Percentiles rank a stretch among this genome's conserved stretches.
Conservation (phyloP, 768 basidiomycete species). For the Boletellus ananiceps region DNA sequence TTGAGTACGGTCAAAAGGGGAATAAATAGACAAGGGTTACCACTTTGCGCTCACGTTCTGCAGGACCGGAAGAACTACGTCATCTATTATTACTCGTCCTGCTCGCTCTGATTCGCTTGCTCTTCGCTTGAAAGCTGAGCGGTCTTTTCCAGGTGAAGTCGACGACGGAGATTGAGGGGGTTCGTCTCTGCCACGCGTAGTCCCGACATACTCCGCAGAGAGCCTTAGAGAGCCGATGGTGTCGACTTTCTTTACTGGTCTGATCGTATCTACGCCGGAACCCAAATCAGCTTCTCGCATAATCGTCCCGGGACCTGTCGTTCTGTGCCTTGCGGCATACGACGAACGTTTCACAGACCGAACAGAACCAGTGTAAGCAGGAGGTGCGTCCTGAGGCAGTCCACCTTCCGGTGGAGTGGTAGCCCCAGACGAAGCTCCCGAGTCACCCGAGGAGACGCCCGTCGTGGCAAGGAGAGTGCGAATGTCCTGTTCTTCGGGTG, state of each 20-base stretch:
- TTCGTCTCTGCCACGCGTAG: conserved; percentile 51
- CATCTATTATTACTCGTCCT: conserved; percentile 68
- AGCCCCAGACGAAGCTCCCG: conserved; percentile 33
- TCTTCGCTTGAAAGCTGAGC: conserved; percentile 42
- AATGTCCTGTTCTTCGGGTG: conserved; percentile 39
- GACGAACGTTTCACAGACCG: conserved; percentile 65
- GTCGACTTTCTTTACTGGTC: conserved; percentile 91
- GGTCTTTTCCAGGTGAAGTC: conserved; percentile 42
- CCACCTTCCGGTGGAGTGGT: conserved; percentile 32
- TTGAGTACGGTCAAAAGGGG: conserved; percentile 6
- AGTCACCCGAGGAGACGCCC: conserved; percentile 40
- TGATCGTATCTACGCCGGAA: conserved; percentile 83
- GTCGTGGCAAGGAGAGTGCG: conserved; percentile 36
- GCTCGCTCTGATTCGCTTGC: conserved; percentile 59
- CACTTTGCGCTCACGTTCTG: conserved; percentile 51
- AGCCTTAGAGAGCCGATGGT: conserved; percentile 67
- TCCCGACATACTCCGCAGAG: conserved; percentile 81
- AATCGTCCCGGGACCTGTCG: conserved; percentile 63
- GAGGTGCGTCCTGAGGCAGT: conserved; percentile 54
- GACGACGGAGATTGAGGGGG: conserved; percentile 38
- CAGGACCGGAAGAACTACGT: conserved; percentile 78
- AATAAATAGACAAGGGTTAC: not conserved
- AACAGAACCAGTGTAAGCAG: conserved; percentile 69
- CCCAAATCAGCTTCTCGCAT: conserved; percentile 82
- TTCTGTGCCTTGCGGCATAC: conserved; percentile 67